Conservation (phyloP, 2,329 filamentous ascomycete genomes). For the Colletotrichum caudatum region DNA sequence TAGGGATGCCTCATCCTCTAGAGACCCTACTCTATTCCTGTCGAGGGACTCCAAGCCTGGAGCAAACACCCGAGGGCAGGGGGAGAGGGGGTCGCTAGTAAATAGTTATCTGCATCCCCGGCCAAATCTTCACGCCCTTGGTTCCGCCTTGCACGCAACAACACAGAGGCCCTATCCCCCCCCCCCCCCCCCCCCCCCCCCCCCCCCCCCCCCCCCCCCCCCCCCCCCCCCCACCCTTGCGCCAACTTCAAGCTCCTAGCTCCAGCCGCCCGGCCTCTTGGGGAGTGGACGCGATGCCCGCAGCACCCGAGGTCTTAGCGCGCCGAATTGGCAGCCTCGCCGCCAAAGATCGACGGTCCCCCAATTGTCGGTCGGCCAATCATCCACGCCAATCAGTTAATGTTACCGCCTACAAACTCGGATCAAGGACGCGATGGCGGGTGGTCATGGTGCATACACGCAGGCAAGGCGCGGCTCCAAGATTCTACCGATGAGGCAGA, state of each 20-base stretch:
- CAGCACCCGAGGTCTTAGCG: constrained; percentile 39
- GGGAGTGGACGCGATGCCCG: constrained; percentile 35
- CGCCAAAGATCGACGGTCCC: constrained; percentile 33
- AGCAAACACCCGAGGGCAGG: constrained; percentile 11
- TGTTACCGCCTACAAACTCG: constrained; percentile 4
- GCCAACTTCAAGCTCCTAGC: constrained; percentile 17
- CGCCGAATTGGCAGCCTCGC: constrained; percentile 36
- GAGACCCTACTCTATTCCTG: too few relatives aligned
- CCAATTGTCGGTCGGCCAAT: constrained; percentile 6
- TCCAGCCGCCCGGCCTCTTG: constrained; percentile 18
- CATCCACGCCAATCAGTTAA: constrained; percentile 17
- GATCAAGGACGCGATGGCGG: neutral
- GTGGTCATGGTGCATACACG: neutral
- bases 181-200: neutral
- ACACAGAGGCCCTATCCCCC: constrained; percentile 24
- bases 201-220: constrained; percentile 5
- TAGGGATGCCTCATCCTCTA: neutral
- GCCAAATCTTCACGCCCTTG: constrained; percentile 24
- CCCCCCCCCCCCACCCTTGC: constrained; percentile 6
- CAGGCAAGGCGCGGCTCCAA: constrained; percentile 10
- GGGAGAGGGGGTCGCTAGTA: constrained; percentile 5
- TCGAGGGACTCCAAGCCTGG: neutral
- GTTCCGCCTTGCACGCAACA: constrained; percentile 8
- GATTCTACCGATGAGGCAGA: neutral
- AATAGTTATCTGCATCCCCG: constrained; percentile 4